These are phyloP conservation scores for Pythium aquatile DNA, from an alignment of 352 stramenopile genomes.

Conservation along the genomic window DNA sequence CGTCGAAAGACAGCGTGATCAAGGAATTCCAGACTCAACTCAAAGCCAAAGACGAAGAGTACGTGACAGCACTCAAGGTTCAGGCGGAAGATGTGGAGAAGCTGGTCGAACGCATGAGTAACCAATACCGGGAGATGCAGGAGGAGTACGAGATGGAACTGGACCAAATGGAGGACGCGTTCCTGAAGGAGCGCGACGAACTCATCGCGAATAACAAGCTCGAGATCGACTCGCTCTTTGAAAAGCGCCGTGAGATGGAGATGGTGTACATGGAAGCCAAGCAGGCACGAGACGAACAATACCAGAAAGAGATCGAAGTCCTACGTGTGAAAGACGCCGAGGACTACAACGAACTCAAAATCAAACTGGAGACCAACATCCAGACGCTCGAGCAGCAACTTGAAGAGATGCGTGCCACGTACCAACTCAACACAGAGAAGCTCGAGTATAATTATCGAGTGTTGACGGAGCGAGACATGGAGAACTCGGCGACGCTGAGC, in stretches of 20 bases:
- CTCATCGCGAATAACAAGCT: conserved; percentile 87
- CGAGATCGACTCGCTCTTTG: conserved; percentile 93
- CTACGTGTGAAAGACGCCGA: conserved; percentile 90
- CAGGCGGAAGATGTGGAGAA: conserved; percentile 90
- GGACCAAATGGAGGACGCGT: conserved; percentile 92
- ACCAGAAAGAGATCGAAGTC: conserved; percentile 90
- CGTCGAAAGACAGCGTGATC: conserved; percentile 88
- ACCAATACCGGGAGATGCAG: conserved; percentile 92
- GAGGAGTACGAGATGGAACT: conserved; percentile 93
- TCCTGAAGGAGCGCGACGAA: conserved; percentile 90
- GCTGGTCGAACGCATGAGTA: conserved; percentile 85
- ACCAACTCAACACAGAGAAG: conserved; percentile 96
- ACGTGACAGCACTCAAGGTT: conserved; percentile 90
- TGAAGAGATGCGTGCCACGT: conserved; percentile 94
- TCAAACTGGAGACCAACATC: conserved; percentile 96
- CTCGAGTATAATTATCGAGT: conserved; percentile 97
- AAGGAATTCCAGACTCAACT: conserved; percentile 90
- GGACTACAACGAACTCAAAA: conserved; percentile 96
- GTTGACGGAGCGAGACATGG: conserved; percentile 93
- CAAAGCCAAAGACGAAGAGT: conserved; percentile 94
- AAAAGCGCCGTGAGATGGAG: conserved; percentile 91
- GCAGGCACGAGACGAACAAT: conserved; percentile 87
- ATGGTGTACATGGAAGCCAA: conserved; percentile 93
- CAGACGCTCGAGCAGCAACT: conserved; percentile 95
- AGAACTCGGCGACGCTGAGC: conserved; percentile 91